A percentile compares a stretch with the other conserved stretches of the same genome.
Conservation (phyloP, 208 protist species). For the Crithidia expoeki region DNA sequence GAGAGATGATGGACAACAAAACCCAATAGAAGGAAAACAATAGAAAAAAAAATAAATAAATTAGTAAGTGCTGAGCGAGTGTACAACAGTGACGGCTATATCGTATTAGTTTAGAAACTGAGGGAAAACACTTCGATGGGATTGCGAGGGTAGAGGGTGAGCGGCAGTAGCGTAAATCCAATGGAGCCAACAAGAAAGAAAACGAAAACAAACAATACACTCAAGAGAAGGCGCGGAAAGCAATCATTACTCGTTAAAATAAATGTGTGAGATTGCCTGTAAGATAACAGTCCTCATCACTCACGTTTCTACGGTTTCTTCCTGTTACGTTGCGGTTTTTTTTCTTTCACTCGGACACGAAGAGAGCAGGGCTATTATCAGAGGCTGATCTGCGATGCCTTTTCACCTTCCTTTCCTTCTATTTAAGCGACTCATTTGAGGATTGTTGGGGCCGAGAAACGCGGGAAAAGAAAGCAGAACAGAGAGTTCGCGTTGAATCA, state of each 20-base stretch:
- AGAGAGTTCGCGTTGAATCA: neutral
- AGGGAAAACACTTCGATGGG: neutral
- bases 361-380: neutral
- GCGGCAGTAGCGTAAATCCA: too few relatives aligned
- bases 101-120: neutral
- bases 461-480: neutral
- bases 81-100: neutral
- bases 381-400: too few relatives aligned
- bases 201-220: neutral
- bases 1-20: neutral
- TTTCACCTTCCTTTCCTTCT: too few relatives aligned
- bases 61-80: neutral
- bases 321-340: neutral
- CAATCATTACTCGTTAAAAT: neutral
- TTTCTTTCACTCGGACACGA: neutral
- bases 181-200: neutral
- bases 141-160: too few relatives aligned
- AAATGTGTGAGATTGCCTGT: neutral
- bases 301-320: neutral
- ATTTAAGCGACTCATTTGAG: too few relatives aligned
- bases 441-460: too few relatives aligned
- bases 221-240: neutral
- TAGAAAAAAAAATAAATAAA: slow-evolving; percentile 3
- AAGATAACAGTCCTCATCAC: neutral
- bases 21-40: neutral